Conservation (phyloP, 768 basidiomycete genomes). For the Nidula microcarpa region DNA sequence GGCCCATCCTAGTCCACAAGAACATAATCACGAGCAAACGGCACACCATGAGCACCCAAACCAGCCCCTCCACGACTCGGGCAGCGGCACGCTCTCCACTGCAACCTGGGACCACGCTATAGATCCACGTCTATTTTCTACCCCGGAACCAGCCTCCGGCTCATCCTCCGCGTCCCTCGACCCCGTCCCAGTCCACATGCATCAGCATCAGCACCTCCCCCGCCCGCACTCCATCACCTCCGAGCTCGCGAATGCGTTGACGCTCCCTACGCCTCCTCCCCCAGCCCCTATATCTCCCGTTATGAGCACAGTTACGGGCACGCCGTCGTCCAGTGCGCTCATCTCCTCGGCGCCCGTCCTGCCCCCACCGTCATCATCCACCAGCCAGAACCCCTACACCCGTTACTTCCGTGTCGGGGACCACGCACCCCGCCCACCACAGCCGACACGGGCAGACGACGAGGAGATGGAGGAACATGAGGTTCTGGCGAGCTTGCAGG, state of each 20-base stretch:
- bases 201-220: slow-evolving; percentile 8
- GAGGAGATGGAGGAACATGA: slow-evolving; percentile 7
- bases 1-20: neutral
- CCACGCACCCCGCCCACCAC: neutral
- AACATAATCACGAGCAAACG: neutral
- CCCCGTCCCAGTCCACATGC: neutral
- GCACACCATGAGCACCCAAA: neutral
- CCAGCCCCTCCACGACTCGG: neutral
- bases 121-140: slow-evolving; percentile 13
- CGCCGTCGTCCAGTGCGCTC: too few species aligned
- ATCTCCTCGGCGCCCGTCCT: neutral
- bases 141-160: neutral
- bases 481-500: too few species aligned
- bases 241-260: slow-evolving; percentile 47
- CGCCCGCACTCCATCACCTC: slow-evolving; percentile 31
- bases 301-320: too few species aligned
- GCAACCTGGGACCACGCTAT: slow-evolving; percentile 10
- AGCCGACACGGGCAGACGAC: neutral
- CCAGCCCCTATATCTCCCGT: neutral
- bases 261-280: slow-evolving; percentile 20
- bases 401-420: neutral
- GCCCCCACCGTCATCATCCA: neutral
- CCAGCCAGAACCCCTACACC: neutral
- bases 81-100: neutral
- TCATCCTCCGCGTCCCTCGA: neutral